A percentile compares a stretch with the other conserved stretches of the same genome.
These are phyloP conservation scores for Ailanthus altissimus DNA, from an alignment of 345 rosid species.

Conservation along the genomic window DNA sequence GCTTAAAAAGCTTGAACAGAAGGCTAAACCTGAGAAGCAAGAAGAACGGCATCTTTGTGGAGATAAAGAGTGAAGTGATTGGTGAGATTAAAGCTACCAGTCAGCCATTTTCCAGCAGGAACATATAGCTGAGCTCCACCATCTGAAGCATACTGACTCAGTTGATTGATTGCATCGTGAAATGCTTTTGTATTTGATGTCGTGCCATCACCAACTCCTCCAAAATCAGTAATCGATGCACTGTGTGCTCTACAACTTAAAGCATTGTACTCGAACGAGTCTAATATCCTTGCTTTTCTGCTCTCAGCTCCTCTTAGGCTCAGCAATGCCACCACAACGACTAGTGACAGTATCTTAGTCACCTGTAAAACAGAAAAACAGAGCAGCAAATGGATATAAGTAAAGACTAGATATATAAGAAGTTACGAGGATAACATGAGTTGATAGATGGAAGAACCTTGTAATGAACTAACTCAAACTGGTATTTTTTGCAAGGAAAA, in stretches of 20 bases:
- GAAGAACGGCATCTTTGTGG: slow-evolving; percentile 76
- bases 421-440: not conserved
- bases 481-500: too few relatives aligned
- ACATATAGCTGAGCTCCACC: slow-evolving; percentile 80
- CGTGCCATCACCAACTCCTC: slow-evolving; percentile 83
- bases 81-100: slow-evolving; percentile 77
- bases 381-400: not conserved
- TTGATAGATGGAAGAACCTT: too few relatives aligned
- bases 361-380: slow-evolving; percentile 27
- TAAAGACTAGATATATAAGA: not conserved
- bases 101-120: slow-evolving; percentile 86
- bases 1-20: not conserved
- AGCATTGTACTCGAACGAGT: slow-evolving; percentile 67
- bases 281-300: slow-evolving; percentile 33
- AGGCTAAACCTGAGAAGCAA: slow-evolving; percentile 69
- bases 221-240: slow-evolving; percentile 80
- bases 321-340: slow-evolving; percentile 28
- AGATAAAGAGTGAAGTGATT: slow-evolving; percentile 91
- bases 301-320: slow-evolving; percentile 41
- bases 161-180: slow-evolving; percentile 55
- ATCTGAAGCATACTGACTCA: slow-evolving; percentile 50
- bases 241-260: slow-evolving; percentile 76
- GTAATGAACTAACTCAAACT: too few relatives aligned
- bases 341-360: slow-evolving; percentile 21
- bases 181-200: slow-evolving; percentile 84